Percentiles rank a stretch among this genome's conserved stretches.
Conservation (phyloP, 805 yeast species). For the Sugiyamaella boreocaroliniensis region DNA sequence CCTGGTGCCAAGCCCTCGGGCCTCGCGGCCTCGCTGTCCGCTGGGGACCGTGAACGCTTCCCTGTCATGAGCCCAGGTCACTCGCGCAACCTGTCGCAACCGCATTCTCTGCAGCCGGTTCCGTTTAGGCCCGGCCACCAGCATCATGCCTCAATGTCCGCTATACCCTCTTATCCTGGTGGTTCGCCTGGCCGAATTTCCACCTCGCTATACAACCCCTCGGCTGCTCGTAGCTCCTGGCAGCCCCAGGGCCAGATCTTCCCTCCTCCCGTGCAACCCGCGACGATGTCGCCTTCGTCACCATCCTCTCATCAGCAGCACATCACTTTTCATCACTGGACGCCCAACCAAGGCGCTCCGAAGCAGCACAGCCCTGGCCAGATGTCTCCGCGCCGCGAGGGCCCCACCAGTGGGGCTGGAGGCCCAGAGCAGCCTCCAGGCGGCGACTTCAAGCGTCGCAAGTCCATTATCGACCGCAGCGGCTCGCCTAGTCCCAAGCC, state of each 20-base stretch:
- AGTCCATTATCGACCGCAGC: constrained; percentile 12
- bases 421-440: not conserved
- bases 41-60: constrained; percentile 15
- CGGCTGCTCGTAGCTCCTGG: constrained; percentile 7
- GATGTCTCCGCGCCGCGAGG: constrained; percentile 9
- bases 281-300: constrained; percentile 20
- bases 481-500: constrained; percentile 13
- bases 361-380: not conserved
- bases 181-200: constrained; percentile 15
- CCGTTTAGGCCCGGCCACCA: constrained; percentile 19
- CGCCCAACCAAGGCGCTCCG: constrained; percentile 30
- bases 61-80: constrained; percentile 8
- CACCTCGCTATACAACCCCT: not conserved
- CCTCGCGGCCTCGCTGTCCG: constrained; percentile 7
- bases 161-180: constrained; percentile 14
- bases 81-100: constrained; percentile 24
- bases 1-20: constrained; percentile 5
- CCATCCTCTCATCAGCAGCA: constrained; percentile 37
- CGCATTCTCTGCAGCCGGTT: constrained; percentile 8
- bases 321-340: constrained; percentile 53
- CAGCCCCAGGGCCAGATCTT: constrained; percentile 5
- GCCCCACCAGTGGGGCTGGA: not conserved
- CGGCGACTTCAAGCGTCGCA: constrained; percentile 13
- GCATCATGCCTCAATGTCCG: constrained; percentile 21
- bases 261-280: constrained; percentile 20